A percentile compares a stretch with the other conserved stretches of the same genome.
phyloP scores from a whole-genome alignment of 108 stramenopile species.

The Cyclotella choctawhatcheeana region DNA sequence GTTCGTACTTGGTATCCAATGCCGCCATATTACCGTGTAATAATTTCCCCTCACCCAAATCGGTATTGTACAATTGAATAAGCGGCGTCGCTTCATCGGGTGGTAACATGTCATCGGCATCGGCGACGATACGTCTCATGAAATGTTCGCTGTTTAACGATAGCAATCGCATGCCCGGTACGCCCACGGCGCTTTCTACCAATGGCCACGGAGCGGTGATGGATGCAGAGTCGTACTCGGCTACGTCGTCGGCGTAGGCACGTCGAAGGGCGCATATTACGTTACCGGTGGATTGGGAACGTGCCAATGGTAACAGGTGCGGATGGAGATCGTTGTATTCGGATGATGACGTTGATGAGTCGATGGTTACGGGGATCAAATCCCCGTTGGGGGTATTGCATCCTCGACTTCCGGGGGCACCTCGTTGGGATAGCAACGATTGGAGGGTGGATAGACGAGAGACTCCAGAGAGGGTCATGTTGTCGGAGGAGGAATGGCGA shows the following conservation, averaged over 20 bases:
- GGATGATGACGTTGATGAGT: constrained; percentile 10
- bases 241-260: constrained; percentile 70
- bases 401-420: constrained; percentile 79
- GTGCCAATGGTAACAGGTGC: constrained; percentile 72
- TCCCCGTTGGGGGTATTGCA: constrained; percentile 60
- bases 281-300: constrained; percentile 62
- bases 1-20: constrained; percentile 65
- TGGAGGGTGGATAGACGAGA: constrained; percentile 75
- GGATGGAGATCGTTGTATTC: constrained; percentile 74
- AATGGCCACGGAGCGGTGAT: constrained; percentile 77
- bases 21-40: constrained; percentile 44
- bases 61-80: constrained; percentile 73
- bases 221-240: constrained; percentile 53
- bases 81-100: constrained; percentile 33
- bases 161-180: constrained; percentile 72
- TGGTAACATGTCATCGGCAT: constrained; percentile 61
- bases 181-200: constrained; percentile 64
- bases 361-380: constrained; percentile 59
- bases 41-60: constrained; percentile 56
- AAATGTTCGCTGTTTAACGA: constrained; percentile 79
- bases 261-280: constrained; percentile 76
- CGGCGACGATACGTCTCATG: constrained; percentile 81
- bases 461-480: constrained; percentile 47
- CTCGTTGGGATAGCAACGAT: constrained; percentile 61
- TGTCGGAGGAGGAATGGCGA: constrained; percentile 22